A percentile compares a stretch with the other conserved stretches of the same genome.
These are phyloP conservation scores for Mycotypha africana DNA, from an alignment of 371 early-diverging fungal genomes.

Conservation along the genomic window DNA sequence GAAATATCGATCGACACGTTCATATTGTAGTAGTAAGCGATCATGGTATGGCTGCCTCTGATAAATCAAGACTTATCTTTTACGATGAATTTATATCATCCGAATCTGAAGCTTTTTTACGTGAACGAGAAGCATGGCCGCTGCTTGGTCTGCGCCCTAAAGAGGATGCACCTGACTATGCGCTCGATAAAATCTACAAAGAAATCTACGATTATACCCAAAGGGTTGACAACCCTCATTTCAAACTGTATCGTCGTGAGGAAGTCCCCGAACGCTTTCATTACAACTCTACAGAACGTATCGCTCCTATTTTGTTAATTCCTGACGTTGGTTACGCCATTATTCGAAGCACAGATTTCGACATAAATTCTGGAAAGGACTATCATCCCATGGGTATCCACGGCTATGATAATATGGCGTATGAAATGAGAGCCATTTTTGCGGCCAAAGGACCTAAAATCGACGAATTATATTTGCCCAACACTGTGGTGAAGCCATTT, in stretches of 20 bases:
- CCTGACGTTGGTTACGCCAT: conserved; percentile 59
- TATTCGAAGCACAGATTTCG: conserved; percentile 7
- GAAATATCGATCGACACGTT: conserved; percentile 59
- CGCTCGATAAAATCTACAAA: conserved; percentile 21
- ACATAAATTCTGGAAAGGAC: not conserved
- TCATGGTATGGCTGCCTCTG: conserved; percentile 81
- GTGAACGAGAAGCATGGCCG: conserved; percentile 27
- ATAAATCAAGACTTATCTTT: conserved; percentile 51
- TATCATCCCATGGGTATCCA: conserved; percentile 58
- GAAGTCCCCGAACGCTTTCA: conserved; percentile 63
- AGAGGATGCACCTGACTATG: conserved; percentile 27
- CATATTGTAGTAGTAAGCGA: conserved; percentile 83
- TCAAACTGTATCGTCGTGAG: conserved; percentile 53
- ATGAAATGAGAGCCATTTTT: conserved; percentile 85
- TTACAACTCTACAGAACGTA: conserved; percentile 52
- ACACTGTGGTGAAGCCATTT: conserved; percentile 21
- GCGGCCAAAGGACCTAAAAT: conserved; percentile 75
- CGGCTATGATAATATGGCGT: conserved; percentile 74
- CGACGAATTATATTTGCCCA: conserved; percentile 5
- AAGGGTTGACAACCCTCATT: conserved; percentile 38
- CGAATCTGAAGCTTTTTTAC: conserved; percentile 16
- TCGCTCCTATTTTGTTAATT: conserved; percentile 68
- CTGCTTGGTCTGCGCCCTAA: conserved; percentile 45
- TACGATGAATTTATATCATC: conserved; percentile 60
- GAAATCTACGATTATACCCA: conserved; percentile 32